phyloP scores from a whole-genome alignment of 192 early-diverging fungal species.

The Linnemannia elongata region DNA sequence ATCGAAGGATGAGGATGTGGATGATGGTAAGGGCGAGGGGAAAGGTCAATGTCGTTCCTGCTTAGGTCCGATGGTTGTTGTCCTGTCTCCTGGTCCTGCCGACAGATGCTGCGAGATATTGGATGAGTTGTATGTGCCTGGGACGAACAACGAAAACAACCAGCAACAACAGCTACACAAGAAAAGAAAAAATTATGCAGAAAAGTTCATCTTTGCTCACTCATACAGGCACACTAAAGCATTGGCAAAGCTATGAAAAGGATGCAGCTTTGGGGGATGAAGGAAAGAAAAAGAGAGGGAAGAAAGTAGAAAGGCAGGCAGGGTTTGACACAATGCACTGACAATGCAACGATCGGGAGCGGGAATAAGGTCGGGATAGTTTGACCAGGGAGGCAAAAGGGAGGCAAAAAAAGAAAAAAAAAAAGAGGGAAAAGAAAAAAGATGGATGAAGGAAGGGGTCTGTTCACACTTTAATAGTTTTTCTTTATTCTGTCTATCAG shows the following conservation, averaged over 20 bases:
- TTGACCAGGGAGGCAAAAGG: not conserved
- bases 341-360: not conserved
- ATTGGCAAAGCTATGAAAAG: not conserved
- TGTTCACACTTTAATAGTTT: not conserved
- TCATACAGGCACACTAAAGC: not conserved
- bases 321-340: not conserved
- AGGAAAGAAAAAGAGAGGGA: not conserved
- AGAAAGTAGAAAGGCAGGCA: not conserved
- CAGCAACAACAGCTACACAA: not conserved
- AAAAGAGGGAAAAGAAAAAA: conserved; percentile 11
- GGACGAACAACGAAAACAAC: not conserved
- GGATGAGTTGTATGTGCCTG: not conserved
- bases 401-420: not conserved
- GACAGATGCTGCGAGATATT: not conserved
- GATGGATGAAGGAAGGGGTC: not conserved
- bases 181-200: conserved; percentile 1
- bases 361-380: conserved; percentile 2
- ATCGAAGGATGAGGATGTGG: not conserved
- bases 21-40: not conserved
- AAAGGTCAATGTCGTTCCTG: not conserved
- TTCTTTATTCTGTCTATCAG: not conserved
- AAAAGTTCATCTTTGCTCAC: not conserved
- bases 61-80: not conserved
- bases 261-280: not conserved
- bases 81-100: not conserved